Base-by-base conservation (phyloP, 331 rosid species). In the Saraca asoca region DNA sequence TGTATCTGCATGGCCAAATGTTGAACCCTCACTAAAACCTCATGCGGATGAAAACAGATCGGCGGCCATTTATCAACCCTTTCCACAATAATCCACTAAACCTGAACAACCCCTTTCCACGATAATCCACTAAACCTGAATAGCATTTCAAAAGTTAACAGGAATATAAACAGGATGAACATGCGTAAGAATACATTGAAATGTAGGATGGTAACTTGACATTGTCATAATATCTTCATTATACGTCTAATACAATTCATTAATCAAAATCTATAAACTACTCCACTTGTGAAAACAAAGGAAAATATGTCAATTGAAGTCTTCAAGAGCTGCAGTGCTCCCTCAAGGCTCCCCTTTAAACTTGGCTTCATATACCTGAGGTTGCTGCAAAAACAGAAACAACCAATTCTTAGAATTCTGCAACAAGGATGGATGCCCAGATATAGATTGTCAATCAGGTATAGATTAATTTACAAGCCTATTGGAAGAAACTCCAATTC, bases 291-390 rank as follows among this genome's bases (percentile, higher is more conserved):
- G 72, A 80, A 45, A 62, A 56, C 56, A 4, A 65, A 62, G 49
- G 24, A 19, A 70, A 75, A 43, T 50, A 70, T 43, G 60, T 62
- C 46, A 49, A 16, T 11, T 42, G 46, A 49, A 56, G 65, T 68
- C 57, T 17, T 37, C 38, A 70, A 6, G 15, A 45, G 55, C 37
- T 29, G 33, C 71, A 34, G 67, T 44, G 15, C 35, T 66, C 31
- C 45, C 78, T 85, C 83, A 92, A 31, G 72, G 79, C 49, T 78
- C 88, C 56, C 83, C 85, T 57, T 66, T 79, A 69, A 89, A 92
- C 85, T 81, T 92, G 16, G 95, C 90, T 75, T 85, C 91, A 45
- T 89, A 92, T 15, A 74, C 66, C 79, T 87, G 82, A 0, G 95
- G 95, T 83, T 77, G 80, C 98, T 92, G 93, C 85, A 78, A 8